Percentiles rank a stretch among this genome's conserved stretches.
phyloP scores from a whole-genome alignment of 352 stramenopile genomes.

The Phytophthora meadii region DNA sequence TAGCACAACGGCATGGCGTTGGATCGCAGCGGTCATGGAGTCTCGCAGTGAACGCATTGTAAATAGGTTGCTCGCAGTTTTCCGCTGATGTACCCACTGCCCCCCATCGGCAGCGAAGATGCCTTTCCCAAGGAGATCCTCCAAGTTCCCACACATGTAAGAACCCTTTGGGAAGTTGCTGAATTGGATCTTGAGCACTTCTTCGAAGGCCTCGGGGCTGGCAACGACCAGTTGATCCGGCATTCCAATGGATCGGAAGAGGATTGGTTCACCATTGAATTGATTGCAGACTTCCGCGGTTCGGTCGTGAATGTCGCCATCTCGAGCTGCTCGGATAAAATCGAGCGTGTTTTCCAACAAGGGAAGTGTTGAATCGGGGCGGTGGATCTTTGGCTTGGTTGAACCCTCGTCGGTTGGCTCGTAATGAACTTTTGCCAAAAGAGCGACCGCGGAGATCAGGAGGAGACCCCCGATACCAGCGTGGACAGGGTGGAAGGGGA shows the following conservation, averaged over 20 bases:
- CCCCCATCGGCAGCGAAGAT: background rate
- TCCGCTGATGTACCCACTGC: slow-evolving; percentile 30
- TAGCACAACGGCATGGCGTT: slow-evolving; percentile 32
- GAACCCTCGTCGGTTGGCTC: slow-evolving; percentile 8
- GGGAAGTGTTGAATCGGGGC: slow-evolving; percentile 34
- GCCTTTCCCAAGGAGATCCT: background rate
- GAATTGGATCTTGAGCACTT: slow-evolving; percentile 2
- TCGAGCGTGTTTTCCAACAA: slow-evolving; percentile 48
- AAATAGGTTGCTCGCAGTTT: slow-evolving; percentile 88
- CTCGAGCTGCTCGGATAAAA: slow-evolving; percentile 21
- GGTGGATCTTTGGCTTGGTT: slow-evolving; percentile 7
- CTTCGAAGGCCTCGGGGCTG: slow-evolving; percentile 1
- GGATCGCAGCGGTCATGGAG: slow-evolving; percentile 42
- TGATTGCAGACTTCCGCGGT: slow-evolving; percentile 19
- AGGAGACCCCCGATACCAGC: slow-evolving; percentile 1
- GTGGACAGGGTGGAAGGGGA: background rate
- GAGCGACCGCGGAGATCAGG: background rate
- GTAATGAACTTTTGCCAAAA: background rate
- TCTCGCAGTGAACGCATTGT: slow-evolving; percentile 49
- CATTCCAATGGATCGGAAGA: slow-evolving; percentile 14
- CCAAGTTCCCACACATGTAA: slow-evolving; percentile 33
- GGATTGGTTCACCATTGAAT: slow-evolving; percentile 27
- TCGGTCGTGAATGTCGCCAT: slow-evolving; percentile 41
- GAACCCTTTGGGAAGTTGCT: slow-evolving; percentile 65
- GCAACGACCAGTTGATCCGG: background rate